Conservation (phyloP, 2,329 filamentous ascomycete genomes). For the Paracorniculantispora psalliotae region DNA sequence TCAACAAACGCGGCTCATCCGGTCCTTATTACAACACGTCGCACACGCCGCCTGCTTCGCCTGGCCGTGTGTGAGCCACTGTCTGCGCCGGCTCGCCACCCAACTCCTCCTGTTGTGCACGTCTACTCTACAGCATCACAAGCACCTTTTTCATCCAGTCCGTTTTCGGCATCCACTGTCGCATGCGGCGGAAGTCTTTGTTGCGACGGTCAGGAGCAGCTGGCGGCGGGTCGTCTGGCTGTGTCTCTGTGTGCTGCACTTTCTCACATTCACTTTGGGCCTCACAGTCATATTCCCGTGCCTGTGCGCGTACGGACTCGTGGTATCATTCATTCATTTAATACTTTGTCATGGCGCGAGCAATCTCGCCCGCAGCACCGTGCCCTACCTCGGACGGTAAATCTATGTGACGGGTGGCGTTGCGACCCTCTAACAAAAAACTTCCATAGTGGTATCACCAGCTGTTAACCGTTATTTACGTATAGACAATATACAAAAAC, state of each 20-base stretch:
- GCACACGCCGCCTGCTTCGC: too few relatives aligned
- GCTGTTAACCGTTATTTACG: neutral
- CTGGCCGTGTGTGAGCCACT: too few relatives aligned
- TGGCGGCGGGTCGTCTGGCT: neutral
- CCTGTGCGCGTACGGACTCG: neutral
- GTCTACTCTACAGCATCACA: neutral
- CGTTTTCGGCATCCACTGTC: neutral
- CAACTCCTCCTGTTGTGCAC: too few relatives aligned
- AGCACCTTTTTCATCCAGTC: neutral
- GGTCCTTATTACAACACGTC: too few relatives aligned
- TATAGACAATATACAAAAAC: constrained; percentile 8
- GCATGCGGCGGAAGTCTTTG: neutral
- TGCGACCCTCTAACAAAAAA: neutral
- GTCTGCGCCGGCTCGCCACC: too few relatives aligned
- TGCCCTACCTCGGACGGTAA: neutral
- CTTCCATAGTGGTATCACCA: neutral
- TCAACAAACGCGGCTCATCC: too few relatives aligned
- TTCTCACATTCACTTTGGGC: constrained; percentile 6
- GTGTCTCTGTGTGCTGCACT: neutral
- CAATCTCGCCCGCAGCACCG: neutral
- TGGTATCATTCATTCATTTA: constrained; percentile 4
- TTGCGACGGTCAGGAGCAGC: too few relatives aligned
- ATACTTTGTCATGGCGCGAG: neutral
- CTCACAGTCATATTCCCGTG: neutral
- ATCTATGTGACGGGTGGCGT: neutral